Base-by-base conservation (phyloP, 179 eudicot genomes). In the Camellia oleifera region DNA sequence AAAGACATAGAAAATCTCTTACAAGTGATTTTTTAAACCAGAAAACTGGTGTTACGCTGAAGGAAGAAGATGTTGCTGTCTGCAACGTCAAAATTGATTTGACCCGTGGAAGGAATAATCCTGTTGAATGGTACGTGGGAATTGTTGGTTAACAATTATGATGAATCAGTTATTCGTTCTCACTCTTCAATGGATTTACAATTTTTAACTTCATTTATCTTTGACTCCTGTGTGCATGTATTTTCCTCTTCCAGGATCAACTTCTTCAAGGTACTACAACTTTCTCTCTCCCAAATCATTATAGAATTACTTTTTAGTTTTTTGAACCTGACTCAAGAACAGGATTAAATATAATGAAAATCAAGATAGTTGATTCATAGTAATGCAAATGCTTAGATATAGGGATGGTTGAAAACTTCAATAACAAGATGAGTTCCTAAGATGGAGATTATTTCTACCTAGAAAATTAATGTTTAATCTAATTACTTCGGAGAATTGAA, bases 21-120 rank as follows among this genome's bases (percentile, higher is more conserved):
- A 81, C 80, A 45, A 66, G 40, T 68, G 12, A 54, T 67, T 78
- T 65, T 75, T 32, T 54, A 6, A 54, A 26, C 52, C 79, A 92
- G 97, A 87, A 71, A 83, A 72, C 89, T 78, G 88, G 90, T 32
- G 86, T 84, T 69, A 83, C 81, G 7, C 84, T 92, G 67, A 89
- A 88, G 77, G 94, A 91, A 71, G 94, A 92, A 61, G 97, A 92
- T 78, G 48, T 92, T 26, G 91, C 68, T 73, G 94, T 92, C 74
- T 82, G 86, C 83, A 92, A 88, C 78, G 82, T 88, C 75, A 92
- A 91, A 83, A 92, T 92, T 78, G 94, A 92, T 83, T 82, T 89
- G 83, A 92, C 97, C 2, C 81, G 76, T 72, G 97, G 93, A 69
- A 87, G 57, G 80, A 86, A 79, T 46, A 91, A 90, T 82, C 97